Conservation (phyloP, 257 asterid species). For the Rehmannia glutinosa region DNA sequence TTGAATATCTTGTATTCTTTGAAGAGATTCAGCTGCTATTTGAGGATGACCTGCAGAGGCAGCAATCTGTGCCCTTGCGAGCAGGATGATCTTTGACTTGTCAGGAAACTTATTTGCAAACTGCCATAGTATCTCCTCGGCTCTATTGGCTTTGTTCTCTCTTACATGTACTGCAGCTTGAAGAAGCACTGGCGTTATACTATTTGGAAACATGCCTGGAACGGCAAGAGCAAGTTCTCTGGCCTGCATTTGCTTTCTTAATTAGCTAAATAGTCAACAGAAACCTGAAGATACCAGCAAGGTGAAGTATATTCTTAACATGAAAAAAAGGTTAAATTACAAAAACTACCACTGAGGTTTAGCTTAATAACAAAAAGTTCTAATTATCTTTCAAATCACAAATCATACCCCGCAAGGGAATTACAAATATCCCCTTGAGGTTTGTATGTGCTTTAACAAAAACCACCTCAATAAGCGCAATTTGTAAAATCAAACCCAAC, state of each 20-base stretch:
- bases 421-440: too few relatives aligned
- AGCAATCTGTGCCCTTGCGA: conserved; percentile 89
- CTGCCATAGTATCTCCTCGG: conserved; percentile 76
- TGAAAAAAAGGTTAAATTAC: not conserved
- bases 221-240: conserved; percentile 80
- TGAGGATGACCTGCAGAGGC: conserved; percentile 91
- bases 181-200: conserved; percentile 71
- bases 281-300: not conserved
- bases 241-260: conserved; percentile 53
- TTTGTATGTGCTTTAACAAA: too few relatives aligned
- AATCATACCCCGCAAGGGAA: not conserved
- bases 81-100: conserved; percentile 51
- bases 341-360: too few relatives aligned
- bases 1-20: conserved; percentile 68
- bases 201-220: conserved; percentile 66
- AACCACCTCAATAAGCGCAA: too few relatives aligned
- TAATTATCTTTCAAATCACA: too few relatives aligned
- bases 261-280: conserved; percentile 19
- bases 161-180: conserved; percentile 91
- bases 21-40: conserved; percentile 85
- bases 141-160: conserved; percentile 89
- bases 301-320: not conserved
- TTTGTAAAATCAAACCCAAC: too few relatives aligned
- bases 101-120: conserved; percentile 68
- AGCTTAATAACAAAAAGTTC: too few relatives aligned